Evolutionary conservation across 257 asterid species (phyloP), one percentile per base, ranked within the genome.

Genomic region (Coffea eugenioides): DNA sequence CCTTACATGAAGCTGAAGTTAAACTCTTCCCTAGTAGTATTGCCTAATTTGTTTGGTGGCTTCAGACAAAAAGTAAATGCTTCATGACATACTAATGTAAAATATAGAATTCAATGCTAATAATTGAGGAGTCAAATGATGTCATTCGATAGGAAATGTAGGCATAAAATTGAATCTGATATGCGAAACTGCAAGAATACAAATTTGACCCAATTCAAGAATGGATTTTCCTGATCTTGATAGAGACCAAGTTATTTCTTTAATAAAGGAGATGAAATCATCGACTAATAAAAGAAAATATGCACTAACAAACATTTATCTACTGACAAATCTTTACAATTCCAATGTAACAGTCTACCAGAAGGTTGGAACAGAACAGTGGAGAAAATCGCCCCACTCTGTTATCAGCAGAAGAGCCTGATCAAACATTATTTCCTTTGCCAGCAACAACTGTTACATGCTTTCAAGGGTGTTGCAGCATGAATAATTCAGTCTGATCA

Each of bases 241-340:
- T 31, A 56, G 81, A 36, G 91, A 88, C 88, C 15, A 52, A 78
- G 85, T 84, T 85, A 51, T 69, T 85, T 71, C 45, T 75, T 64
- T 73, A 69, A 4, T 76, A 69, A 34, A 77, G 80, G 80, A 85
- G 74, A 73, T 90, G 93, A 85, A 74, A 86, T 88, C 82, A 89
- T 86, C 89, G 79, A 83, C 41, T 75, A 57, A 36, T 69, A 83
- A 87, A 79, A 79, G 79, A 68, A 73, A 74, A 65, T 73, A 57
- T 75, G 39, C 68, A 85, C 86, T 82, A 88, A 25, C 79, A 12
- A 76, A 82, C 91, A 90, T 71, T 80, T 65, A 80, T 73, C 81
- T 83, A 54, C 78, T 65, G 80, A 89, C 92, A 92, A 82, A 82
- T 31, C 8, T 54, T 77, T 79, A 67, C 77, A 49, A 21, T 79